A percentile compares a stretch with the other conserved stretches of the same genome.
Evolutionary conservation across 2,329 filamentous ascomycete species (phyloP).

Genomic region (Colletotrichum abscissum): DNA sequence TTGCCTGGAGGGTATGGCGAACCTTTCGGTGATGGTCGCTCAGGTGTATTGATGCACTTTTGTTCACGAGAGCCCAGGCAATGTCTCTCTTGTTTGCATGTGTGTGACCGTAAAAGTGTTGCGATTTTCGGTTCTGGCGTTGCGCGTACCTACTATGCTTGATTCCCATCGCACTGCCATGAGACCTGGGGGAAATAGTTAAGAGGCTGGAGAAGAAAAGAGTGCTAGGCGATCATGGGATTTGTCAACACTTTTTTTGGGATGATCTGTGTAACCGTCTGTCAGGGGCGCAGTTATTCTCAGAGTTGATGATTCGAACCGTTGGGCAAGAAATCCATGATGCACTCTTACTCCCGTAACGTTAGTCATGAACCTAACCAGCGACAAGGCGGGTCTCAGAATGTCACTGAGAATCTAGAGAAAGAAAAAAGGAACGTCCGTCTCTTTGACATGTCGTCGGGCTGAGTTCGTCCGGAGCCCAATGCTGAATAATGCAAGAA

Average conservation of each 20-base stretch:
- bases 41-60: background rate
- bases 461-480: background rate
- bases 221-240: background rate
- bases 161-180: background rate
- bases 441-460: background rate
- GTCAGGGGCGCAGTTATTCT: background rate
- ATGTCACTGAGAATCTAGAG: background rate
- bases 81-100: background rate
- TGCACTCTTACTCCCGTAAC: background rate
- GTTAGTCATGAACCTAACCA: background rate
- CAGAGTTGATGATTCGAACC: background rate
- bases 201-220: no score
- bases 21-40: background rate
- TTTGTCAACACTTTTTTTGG: no score
- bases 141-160: background rate
- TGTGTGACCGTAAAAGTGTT: background rate
- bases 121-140: no score
- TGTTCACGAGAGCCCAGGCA: background rate
- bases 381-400: background rate
- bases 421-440: background rate
- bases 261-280: background rate
- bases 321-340: background rate
- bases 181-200: background rate
- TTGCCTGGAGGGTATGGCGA: background rate
- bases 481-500: constrained; percentile 2